Evolutionary conservation across 179 eudicot species (phyloP).

Genomic region (Spergularia azorica): DNA sequence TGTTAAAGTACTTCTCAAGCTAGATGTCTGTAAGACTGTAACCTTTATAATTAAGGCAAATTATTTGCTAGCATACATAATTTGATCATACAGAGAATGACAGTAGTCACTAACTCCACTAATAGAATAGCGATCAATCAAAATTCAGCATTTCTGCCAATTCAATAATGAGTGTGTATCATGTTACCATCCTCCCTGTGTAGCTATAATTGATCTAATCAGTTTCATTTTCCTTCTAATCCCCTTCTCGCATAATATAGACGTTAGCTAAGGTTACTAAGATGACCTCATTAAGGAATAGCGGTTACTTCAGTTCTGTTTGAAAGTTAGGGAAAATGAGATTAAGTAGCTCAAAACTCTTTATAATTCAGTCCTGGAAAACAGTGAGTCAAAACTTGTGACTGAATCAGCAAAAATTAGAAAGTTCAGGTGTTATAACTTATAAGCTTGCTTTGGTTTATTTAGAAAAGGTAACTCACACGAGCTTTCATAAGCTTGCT

Average conservation of each 20-base stretch:
- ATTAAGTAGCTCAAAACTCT: conserved; percentile 5
- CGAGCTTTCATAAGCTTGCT: neutral
- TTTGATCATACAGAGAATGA: neutral
- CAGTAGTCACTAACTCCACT: neutral
- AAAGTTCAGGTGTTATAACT: neutral
- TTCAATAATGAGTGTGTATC: neutral
- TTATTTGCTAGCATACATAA: neutral
- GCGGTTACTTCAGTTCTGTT: neutral
- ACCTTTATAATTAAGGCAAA: neutral
- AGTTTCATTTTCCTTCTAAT: neutral
- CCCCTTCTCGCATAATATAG: neutral
- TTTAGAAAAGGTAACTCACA: neutral
- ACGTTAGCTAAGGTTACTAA: neutral
- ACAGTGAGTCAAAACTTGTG: too few species aligned
- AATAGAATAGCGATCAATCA: neutral
- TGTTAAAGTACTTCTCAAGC: neutral
- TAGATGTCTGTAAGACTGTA: neutral
- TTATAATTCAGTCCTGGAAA: neutral
- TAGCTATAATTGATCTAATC: neutral
- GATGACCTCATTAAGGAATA: neutral
- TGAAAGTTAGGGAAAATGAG: neutral
- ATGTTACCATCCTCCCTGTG: neutral
- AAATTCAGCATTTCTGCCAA: neutral
- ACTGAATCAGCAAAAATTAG: neutral
- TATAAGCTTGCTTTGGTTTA: neutral